Base-by-base conservation (phyloP, 1,284 basidiomycete species). In the Rhodotorula sp. region DNA sequence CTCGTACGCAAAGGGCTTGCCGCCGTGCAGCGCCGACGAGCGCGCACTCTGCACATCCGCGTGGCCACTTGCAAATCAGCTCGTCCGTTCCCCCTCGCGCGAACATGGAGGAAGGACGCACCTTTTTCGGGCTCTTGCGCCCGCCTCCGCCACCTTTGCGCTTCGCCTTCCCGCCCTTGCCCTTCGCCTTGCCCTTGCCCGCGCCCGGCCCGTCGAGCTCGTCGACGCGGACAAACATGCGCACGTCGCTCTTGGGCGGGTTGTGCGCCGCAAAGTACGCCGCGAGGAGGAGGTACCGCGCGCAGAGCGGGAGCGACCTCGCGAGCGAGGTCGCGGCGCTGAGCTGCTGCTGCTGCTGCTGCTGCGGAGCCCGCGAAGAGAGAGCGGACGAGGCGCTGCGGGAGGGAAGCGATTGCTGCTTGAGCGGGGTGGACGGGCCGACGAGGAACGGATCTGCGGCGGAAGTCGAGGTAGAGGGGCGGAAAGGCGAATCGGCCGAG, bases 201-300 rank as follows among this genome's bases (percentile, higher is more conserved):
- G 71, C 71, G 5, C 70, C 61, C 55, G 41, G 16, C 0, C 63
- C 70, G 27, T 75, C 73, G 13, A 59, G 23, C 21, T 73, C 72
- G 27, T 76, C 71, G 2, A 73, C 64, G 25, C 61, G 65, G 34
- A 77, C 75, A 53, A 77, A 77, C 61, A 64, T 65, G n/a, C 64
- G 56, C 21, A 77, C 75, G 34, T 77, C 75, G 25, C 66, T 68
- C 64, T 75, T 77, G 3, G 70, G 63, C 45, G 73, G 67, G 54
- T 77, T 75, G 68, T 67, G 66, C 12, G 64, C 67, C 4, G 75
- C 75, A 25, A 70, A 73, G 58, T 63, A 73, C 21, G 67, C 60
- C 16, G 75, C 69, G 25, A 77, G 42, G 46, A 77, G 65, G 34
- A 77, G 45, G 56, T 61, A 72, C n/a, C 69, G 68, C 8, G 68